Evolutionary conservation across 2,329 filamentous ascomycete species (phyloP).

Genomic region (Mycosphaerella sp.): DNA sequence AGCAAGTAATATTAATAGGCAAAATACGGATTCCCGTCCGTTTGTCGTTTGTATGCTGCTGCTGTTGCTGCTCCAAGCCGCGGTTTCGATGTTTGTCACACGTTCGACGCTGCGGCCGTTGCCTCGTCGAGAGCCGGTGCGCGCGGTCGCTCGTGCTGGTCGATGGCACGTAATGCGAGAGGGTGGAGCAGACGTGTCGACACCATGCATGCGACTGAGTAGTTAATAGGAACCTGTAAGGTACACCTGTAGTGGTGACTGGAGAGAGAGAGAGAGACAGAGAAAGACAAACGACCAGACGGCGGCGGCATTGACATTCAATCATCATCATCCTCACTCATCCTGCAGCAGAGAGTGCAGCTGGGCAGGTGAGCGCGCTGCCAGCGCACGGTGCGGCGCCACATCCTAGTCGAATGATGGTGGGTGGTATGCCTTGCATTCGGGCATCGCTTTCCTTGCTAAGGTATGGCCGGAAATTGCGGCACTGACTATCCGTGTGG

Average conservation of each 20-base stretch:
- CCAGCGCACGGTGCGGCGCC: constrained; percentile 6
- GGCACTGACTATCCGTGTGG: not conserved
- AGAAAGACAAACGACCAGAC: no score
- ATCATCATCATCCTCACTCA: not conserved
- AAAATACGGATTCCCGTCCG: no score
- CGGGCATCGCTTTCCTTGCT: constrained; percentile 1
- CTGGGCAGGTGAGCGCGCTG: not conserved
- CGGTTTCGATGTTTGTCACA: no score
- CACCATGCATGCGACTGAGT: no score
- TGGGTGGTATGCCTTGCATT: not conserved
- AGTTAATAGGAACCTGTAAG: no score
- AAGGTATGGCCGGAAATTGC: not conserved
- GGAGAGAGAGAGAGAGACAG: no score
- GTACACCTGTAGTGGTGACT: not conserved
- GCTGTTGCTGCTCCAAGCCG: no score
- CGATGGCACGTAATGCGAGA: constrained; percentile 2
- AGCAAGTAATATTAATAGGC: no score
- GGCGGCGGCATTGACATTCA: not conserved
- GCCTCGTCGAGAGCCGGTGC: no score
- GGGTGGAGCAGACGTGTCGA: not conserved
- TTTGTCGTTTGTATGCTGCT: no score
- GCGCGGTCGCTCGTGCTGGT: not conserved
- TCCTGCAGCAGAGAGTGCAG: not conserved
- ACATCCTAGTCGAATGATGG: not conserved
- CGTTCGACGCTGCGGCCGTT: no score